Conservation (phyloP, 805 yeast genomes). For the Yueomyces sinensis region DNA sequence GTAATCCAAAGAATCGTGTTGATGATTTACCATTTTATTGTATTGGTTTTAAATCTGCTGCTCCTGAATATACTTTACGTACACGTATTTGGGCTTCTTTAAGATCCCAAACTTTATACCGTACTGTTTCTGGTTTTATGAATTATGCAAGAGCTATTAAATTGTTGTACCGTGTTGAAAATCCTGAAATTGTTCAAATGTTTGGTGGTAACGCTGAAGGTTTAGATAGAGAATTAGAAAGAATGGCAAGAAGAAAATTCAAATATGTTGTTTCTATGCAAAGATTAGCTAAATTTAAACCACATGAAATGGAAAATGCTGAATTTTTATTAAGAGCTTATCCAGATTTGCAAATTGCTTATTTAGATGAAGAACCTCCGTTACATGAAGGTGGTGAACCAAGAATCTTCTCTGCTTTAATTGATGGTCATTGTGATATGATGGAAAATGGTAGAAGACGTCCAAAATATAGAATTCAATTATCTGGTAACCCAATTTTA, state of each 20-base stretch:
- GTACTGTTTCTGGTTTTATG: conserved; percentile 98
- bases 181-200: conserved; percentile 92
- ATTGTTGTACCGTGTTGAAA: conserved; percentile 84
- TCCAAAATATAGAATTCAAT: conserved; percentile 61
- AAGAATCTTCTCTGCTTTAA: conserved; percentile 60
- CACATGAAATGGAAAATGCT: conserved; percentile 67
- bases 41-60: conserved; percentile 94
- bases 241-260: conserved; percentile 77
- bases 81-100: conserved; percentile 98
- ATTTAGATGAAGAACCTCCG: conserved; percentile 86
- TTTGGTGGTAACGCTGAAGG: conserved; percentile 98
- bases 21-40: conserved; percentile 91
- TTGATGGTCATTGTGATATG: conserved; percentile 70
- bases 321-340: conserved; percentile 72
- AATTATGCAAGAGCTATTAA: conserved; percentile 95
- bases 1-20: conserved; percentile 65
- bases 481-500: conserved; percentile 74
- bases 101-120: conserved; percentile 90
- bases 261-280: conserved; percentile 78
- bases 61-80: conserved; percentile 91
- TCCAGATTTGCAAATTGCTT: conserved; percentile 82
- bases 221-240: conserved; percentile 84
- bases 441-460: conserved; percentile 62
- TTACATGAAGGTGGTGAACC: conserved; percentile 56
- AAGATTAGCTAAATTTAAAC: conserved; percentile 56